These are phyloP conservation scores for Casuarina glauca DNA, from an alignment of 306 rosid species.

Conservation along the genomic window DNA sequence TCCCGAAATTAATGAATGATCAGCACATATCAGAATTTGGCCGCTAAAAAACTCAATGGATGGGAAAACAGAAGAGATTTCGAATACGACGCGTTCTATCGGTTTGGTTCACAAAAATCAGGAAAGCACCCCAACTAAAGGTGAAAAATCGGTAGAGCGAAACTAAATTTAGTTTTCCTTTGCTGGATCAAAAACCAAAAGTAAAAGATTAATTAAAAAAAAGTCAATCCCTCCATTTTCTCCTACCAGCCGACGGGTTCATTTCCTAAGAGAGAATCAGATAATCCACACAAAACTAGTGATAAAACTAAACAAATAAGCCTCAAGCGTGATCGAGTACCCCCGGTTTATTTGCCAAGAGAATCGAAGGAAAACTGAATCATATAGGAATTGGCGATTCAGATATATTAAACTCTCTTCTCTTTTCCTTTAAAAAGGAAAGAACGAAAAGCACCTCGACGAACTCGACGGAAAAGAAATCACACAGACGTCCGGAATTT, in stretches of 20 bases:
- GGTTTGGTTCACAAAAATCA: neutral
- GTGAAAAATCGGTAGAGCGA: neutral
- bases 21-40: constrained; percentile 13
- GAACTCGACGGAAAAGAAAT: too few relatives aligned
- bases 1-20: neutral
- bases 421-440: neutral
- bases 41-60: neutral
- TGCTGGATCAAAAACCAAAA: neutral
- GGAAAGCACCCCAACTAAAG: neutral
- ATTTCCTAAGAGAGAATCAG: neutral
- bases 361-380: neutral
- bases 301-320: neutral
- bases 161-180: neutral
- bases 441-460: neutral
- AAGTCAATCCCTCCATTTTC: neutral
- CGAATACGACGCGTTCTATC: neutral
- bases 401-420: neutral
- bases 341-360: neutral
- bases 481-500: neutral
- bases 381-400: neutral
- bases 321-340: neutral
- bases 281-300: neutral
- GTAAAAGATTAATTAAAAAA: neutral
- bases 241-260: neutral
- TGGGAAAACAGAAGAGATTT: neutral